Conservation (phyloP, 768 basidiomycete genomes). For the Agrocybe pediades region DNA sequence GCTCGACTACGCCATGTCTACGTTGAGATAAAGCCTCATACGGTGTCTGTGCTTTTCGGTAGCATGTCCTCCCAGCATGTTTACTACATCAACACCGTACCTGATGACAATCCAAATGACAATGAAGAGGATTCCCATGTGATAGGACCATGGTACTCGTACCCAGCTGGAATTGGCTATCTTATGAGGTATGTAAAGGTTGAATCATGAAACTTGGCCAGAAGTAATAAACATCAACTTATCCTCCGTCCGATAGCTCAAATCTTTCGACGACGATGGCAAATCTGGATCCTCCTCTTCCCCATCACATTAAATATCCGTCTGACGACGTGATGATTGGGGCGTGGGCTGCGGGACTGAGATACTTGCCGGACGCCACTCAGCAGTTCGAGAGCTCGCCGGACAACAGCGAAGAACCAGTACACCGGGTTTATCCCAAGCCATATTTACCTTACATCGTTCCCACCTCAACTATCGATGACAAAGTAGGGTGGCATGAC, state of each 20-base stretch:
- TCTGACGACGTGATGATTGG: conserved; percentile 14
- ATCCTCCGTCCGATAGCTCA: conserved; percentile 4
- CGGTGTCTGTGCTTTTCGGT: too few relatives aligned
- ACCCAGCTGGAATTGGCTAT: conserved; percentile 13
- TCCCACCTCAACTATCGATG: conserved; percentile 1
- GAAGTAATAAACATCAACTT: too few relatives aligned
- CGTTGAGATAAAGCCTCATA: too few relatives aligned
- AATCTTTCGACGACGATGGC: conserved; percentile 1
- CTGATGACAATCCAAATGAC: conserved; percentile 7
- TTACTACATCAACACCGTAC: too few relatives aligned
- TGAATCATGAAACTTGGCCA: too few relatives aligned
- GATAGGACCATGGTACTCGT: conserved; percentile 7
- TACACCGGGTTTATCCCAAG: conserved; percentile 1
- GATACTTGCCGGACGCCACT: neutral
- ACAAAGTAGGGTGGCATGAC: conserved; percentile 7
- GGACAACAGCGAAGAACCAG: neutral
- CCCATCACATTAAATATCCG: conserved; percentile 12
- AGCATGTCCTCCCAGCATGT: too few relatives aligned
- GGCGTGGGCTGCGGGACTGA: conserved; percentile 1
- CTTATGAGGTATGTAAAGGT: conserved; percentile 2
- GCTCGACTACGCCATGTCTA: too few relatives aligned
- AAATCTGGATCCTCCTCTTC: conserved; percentile 8
- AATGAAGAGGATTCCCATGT: conserved; percentile 1
- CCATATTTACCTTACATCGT: conserved; percentile 5
- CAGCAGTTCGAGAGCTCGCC: neutral